Percentiles rank a stretch among this genome's conserved stretches.
Evolutionary conservation across 257 asterid species (phyloP).

Genomic region (Solanum dulcamara): DNA sequence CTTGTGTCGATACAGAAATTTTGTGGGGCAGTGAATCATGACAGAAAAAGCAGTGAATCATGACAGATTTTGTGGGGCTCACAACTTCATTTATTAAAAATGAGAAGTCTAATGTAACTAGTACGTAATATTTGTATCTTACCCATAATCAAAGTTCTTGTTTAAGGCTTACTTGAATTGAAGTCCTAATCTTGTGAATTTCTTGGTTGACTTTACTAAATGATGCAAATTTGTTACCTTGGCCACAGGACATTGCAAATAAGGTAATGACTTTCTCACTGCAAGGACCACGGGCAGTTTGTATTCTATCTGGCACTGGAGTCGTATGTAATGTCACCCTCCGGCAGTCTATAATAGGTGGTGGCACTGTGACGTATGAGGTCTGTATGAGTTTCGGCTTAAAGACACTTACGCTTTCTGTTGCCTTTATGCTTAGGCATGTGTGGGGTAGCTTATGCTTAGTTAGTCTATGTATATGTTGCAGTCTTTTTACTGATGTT

Average conservation of each 20-base stretch:
- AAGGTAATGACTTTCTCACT: slow-evolving; percentile 70
- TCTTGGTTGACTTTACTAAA: background rate
- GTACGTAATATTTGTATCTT: too few species aligned
- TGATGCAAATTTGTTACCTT: background rate
- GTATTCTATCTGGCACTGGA: slow-evolving; percentile 82
- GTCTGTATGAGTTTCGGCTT: slow-evolving; percentile 23
- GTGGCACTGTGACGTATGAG: slow-evolving; percentile 80
- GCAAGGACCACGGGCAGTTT: slow-evolving; percentile 88
- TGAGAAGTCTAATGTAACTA: background rate
- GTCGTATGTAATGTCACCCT: slow-evolving; percentile 71
- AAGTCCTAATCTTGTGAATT: background rate
- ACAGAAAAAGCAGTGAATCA: too few species aligned
- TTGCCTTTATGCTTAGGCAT: background rate
- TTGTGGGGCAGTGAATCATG: too few species aligned
- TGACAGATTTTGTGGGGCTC: background rate
- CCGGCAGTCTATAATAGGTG: slow-evolving; percentile 58
- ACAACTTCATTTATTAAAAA: background rate
- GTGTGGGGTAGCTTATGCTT: background rate
- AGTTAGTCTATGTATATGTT: background rate
- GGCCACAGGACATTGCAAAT: slow-evolving; percentile 60
- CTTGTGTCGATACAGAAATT: background rate
- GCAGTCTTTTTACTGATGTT: background rate
- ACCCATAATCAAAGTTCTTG: background rate
- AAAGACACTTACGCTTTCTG: background rate
- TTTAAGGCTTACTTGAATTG: background rate